phyloP scores from a whole-genome alignment of 441 rosid species.

The Corymbia citriodora region DNA sequence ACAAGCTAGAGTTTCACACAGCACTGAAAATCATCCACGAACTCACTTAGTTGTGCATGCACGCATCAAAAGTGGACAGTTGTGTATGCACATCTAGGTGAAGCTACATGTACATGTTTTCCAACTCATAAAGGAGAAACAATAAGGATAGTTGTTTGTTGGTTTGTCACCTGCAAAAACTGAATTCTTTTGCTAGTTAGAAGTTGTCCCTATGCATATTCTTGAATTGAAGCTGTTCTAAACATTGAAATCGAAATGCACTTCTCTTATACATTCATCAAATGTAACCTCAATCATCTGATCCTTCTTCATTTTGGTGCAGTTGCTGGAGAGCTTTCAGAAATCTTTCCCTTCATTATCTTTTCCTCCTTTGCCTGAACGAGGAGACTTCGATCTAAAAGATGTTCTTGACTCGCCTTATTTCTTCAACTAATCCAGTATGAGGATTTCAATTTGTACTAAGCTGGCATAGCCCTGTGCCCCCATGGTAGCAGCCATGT shows the following conservation, averaged over 20 bases:
- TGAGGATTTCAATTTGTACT: background rate
- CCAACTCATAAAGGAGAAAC: background rate
- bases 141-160: background rate
- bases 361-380: conserved; percentile 2
- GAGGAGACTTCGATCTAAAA: background rate
- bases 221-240: background rate
- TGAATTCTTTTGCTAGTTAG: background rate
- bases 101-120: background rate
- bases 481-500: background rate
- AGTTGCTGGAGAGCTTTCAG: conserved; percentile 3
- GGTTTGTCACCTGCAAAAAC: background rate
- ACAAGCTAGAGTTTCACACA: background rate
- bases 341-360: background rate
- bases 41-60: background rate
- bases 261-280: background rate
- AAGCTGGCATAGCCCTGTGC: background rate
- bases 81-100: background rate
- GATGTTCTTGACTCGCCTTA: background rate
- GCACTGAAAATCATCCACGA: background rate
- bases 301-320: background rate
- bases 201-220: background rate
- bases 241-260: background rate
- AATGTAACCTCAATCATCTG: background rate
- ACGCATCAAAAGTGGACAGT: background rate
- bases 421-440: conserved; percentile 4